Conservation (phyloP, 192 early-diverging fungal species). For the Gamsiella multidivaricata region DNA sequence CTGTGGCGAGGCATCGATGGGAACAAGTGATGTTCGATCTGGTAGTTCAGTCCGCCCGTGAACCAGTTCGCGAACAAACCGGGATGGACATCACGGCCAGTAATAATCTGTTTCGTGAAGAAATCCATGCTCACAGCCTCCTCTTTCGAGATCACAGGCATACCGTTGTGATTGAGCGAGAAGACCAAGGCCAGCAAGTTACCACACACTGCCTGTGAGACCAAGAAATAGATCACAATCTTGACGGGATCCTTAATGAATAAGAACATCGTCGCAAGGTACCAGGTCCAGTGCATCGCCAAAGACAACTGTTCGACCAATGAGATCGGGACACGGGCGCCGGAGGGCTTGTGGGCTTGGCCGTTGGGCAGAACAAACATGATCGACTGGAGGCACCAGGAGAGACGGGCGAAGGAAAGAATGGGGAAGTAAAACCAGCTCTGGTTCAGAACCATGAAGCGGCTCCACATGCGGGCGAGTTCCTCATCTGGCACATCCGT, state of each 20-base stretch:
- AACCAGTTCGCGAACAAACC: conserved; percentile 81
- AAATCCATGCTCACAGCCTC: conserved; percentile 77
- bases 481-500: conserved; percentile 63
- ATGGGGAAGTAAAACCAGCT: conserved; percentile 77
- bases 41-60: conserved; percentile 84
- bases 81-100: conserved; percentile 78
- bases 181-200: conserved; percentile 81
- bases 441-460: conserved; percentile 74
- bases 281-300: conserved; percentile 76
- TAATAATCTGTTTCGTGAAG: conserved; percentile 79
- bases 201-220: conserved; percentile 75
- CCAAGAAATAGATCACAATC: conserved; percentile 66
- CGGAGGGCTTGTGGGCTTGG: conserved; percentile 57
- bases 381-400: conserved; percentile 79
- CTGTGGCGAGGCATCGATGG: conserved; percentile 82
- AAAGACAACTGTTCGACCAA: conserved; percentile 66
- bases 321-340: conserved; percentile 53
- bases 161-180: conserved; percentile 87
- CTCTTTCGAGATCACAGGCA: conserved; percentile 78
- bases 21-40: conserved; percentile 91
- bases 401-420: conserved; percentile 76
- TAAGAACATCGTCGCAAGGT: conserved; percentile 64
- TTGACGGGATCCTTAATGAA: conserved; percentile 55
- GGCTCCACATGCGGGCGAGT: conserved; percentile 61
- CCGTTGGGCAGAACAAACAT: conserved; percentile 63